A percentile compares a stretch with the other conserved stretches of the same genome.
phyloP scores from a whole-genome alignment of 495 filamentous ascomycete species.

The Penicillium cosmopolitanum region DNA sequence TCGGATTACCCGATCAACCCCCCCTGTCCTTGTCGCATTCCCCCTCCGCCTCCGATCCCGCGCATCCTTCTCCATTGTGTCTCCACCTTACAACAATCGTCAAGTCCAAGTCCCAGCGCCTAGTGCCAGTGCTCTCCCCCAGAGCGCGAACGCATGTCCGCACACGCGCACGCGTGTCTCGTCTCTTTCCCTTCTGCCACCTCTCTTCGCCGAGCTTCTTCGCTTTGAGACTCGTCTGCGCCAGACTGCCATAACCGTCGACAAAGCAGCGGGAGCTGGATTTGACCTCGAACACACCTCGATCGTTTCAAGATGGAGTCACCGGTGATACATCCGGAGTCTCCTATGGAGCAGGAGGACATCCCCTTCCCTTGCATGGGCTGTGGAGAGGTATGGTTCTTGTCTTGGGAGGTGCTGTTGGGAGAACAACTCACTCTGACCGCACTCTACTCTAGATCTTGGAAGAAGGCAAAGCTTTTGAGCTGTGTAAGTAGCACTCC shows the following conservation, averaged over 20 bases:
- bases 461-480: constrained; percentile 98
- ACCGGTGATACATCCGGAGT: constrained; percentile 68
- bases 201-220: neutral
- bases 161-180: constrained; percentile 14
- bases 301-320: constrained; percentile 41
- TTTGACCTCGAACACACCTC: constrained; percentile 1
- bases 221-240: constrained; percentile 2
- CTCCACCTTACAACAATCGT: constrained; percentile 7
- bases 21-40: constrained; percentile 26
- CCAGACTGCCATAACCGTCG: neutral
- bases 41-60: constrained; percentile 25
- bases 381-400: constrained; percentile 80
- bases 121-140: neutral
- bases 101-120: neutral
- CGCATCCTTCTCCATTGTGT: constrained; percentile 12
- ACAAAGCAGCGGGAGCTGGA: constrained; percentile 5
- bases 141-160: constrained; percentile 13
- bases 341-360: constrained; percentile 86
- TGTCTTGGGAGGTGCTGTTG: neutral
- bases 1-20: constrained; percentile 18
- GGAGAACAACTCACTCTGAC: constrained; percentile 17
- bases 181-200: neutral
- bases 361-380: constrained; percentile 91
- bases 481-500: constrained; percentile 73
- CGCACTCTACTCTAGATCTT: constrained; percentile 65